Percentiles rank a stretch among this genome's conserved stretches.
Evolutionary conservation across 345 rosid species (phyloP).

Genomic region (Aegle marmelos): DNA sequence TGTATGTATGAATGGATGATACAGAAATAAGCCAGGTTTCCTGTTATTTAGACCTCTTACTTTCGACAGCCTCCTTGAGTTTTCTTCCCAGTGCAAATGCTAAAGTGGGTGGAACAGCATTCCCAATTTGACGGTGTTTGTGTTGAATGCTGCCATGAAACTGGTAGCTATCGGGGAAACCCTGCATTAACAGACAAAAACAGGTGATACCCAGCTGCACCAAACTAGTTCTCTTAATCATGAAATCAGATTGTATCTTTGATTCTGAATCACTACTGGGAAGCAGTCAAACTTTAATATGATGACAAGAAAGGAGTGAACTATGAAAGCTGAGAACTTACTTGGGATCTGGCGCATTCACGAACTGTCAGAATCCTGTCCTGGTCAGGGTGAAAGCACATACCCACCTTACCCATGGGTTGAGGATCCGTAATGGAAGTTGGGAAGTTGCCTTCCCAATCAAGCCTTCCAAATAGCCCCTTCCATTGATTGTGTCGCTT

Average conservation of each 20-base stretch:
- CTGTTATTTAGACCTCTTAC: slow-evolving; percentile 21
- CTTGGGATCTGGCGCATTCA: slow-evolving; percentile 64
- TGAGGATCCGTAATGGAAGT: slow-evolving; percentile 67
- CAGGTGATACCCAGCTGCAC: background rate
- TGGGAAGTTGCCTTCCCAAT: slow-evolving; percentile 68
- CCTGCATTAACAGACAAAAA: slow-evolving; percentile 37
- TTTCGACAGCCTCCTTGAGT: slow-evolving; percentile 67
- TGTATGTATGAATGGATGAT: background rate
- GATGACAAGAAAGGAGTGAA: background rate
- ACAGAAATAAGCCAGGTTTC: background rate
- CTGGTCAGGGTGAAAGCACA: slow-evolving; percentile 74
- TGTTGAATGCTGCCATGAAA: slow-evolving; percentile 58
- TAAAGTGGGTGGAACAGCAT: slow-evolving; percentile 90
- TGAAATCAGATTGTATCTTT: background rate
- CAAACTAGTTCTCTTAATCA: background rate
- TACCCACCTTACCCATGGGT: slow-evolving; percentile 70
- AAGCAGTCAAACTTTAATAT: background rate
- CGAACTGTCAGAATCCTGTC: slow-evolving; percentile 61
- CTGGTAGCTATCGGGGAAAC: slow-evolving; percentile 73
- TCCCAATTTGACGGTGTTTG: slow-evolving; percentile 86
- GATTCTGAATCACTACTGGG: background rate
- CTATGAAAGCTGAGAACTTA: slow-evolving; percentile 14
- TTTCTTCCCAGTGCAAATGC: slow-evolving; percentile 81
- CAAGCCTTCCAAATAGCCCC: slow-evolving; percentile 66
- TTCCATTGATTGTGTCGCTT: slow-evolving; percentile 64